These are phyloP conservation scores for Penicillium concentricum DNA, from an alignment of 2,329 filamentous ascomycete genomes.

Conservation along the genomic window DNA sequence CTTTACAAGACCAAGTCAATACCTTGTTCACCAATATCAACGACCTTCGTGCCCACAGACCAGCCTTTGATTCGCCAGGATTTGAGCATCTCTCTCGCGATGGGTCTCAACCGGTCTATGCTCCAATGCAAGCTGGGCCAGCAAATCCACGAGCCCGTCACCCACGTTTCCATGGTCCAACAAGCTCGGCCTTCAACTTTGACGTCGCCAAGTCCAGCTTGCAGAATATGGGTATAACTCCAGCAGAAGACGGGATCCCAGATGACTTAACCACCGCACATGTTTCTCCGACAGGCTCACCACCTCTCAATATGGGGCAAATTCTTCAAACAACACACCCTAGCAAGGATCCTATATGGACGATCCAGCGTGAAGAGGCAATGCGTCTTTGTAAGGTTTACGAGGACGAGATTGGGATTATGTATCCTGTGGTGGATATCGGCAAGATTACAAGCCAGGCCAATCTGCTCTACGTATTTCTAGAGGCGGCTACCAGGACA, in stretches of 20 bases:
- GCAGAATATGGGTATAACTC: slow-evolving; percentile 83
- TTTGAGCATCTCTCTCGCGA: slow-evolving; percentile 40
- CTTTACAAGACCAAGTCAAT: slow-evolving; percentile 81
- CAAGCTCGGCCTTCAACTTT: slow-evolving; percentile 79
- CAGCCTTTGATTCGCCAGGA: slow-evolving; percentile 32
- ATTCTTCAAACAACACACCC: slow-evolving; percentile 42
- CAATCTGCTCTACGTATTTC: slow-evolving; percentile 67
- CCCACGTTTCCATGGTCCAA: slow-evolving; percentile 76
- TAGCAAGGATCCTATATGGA: slow-evolving; percentile 75
- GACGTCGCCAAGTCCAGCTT: slow-evolving; percentile 84
- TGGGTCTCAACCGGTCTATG: slow-evolving; percentile 40
- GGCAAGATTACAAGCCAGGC: slow-evolving; percentile 69
- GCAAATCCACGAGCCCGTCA: slow-evolving; percentile 54
- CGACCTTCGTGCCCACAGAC: slow-evolving; percentile 56
- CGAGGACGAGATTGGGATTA: slow-evolving; percentile 85
- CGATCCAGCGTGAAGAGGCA: slow-evolving; percentile 75
- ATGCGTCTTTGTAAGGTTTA: slow-evolving; percentile 74
- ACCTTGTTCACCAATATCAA: slow-evolving; percentile 71
- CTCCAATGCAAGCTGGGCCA: slow-evolving; percentile 40
- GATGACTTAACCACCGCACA: slow-evolving; percentile 56
- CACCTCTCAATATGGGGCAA: slow-evolving; percentile 37
- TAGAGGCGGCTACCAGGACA: slow-evolving; percentile 63
- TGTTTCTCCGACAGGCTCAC: slow-evolving; percentile 51
- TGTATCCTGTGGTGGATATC: slow-evolving; percentile 85
- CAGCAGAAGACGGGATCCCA: slow-evolving; percentile 60